A percentile compares a stretch with the other conserved stretches of the same genome.
Evolutionary conservation across 805 yeast species (phyloP).

Genomic region (Candida tibetensis): DNA sequence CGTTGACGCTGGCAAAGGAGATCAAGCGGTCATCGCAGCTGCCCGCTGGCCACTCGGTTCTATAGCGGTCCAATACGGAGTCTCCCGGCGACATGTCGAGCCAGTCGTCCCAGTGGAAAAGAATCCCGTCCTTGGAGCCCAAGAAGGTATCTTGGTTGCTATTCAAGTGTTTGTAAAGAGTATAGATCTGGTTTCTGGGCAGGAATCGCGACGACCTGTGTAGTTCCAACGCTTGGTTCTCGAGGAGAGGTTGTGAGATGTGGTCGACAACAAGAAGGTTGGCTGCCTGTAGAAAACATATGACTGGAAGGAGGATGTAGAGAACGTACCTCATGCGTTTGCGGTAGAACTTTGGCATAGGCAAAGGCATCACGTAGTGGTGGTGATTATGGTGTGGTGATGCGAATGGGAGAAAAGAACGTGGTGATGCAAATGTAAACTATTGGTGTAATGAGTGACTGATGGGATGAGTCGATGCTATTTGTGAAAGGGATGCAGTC

Average conservation of each 20-base stretch:
- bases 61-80: conserved; percentile 15
- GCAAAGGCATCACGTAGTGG: no score
- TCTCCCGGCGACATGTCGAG: conserved; percentile 28
- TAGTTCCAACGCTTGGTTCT: conserved; percentile 20
- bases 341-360: background rate
- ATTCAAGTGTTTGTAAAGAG: conserved; percentile 2
- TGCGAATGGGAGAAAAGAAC: no score
- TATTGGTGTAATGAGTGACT: no score
- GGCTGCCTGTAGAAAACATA: background rate
- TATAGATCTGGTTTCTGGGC: conserved; percentile 20
- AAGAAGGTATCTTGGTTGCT: conserved; percentile 4
- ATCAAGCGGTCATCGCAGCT: conserved; percentile 20
- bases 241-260: conserved; percentile 22
- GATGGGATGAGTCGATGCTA: no score
- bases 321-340: background rate
- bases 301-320: background rate
- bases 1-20: conserved; percentile 26
- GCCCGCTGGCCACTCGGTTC: conserved; percentile 19
- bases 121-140: conserved; percentile 19
- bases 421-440: no score
- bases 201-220: conserved; percentile 23
- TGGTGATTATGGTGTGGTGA: no score
- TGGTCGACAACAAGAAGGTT: background rate
- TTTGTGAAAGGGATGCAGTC: no score
- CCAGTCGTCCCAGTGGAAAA: conserved; percentile 44